A percentile compares a stretch with the other conserved stretches of the same genome.
phyloP scores from a whole-genome alignment of 495 filamentous ascomycete species.

The Immersiella caudata region DNA sequence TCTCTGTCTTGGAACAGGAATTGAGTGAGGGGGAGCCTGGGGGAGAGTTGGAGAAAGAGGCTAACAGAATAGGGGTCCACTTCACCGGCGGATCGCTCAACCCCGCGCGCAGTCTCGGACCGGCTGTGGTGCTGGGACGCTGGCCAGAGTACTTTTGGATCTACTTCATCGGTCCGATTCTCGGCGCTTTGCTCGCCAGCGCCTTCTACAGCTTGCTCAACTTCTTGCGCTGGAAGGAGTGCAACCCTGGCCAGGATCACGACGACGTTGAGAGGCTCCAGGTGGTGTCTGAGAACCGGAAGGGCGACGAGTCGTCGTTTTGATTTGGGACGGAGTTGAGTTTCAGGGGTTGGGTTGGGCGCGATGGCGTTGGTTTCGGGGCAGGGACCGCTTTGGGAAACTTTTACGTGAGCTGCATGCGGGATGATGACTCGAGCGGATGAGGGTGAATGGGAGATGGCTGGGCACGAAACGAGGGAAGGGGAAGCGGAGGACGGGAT shows the following conservation, averaged over 20 bases:
- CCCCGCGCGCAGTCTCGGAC: constrained; percentile 60
- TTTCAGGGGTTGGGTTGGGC: background rate
- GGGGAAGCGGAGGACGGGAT: no score
- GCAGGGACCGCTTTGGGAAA: background rate
- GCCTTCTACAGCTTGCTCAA: constrained; percentile 70
- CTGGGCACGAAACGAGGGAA: no score
- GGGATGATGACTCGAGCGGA: background rate
- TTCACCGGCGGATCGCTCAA: constrained; percentile 65
- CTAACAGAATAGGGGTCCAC: constrained; percentile 48
- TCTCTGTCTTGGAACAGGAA: no score
- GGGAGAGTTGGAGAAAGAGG: background rate
- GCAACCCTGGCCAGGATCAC: constrained; percentile 57
- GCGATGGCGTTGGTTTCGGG: background rate
- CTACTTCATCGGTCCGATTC: constrained; percentile 63
- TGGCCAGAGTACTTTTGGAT: constrained; percentile 77
- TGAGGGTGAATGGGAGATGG: no score
- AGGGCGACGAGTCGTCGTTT: background rate
- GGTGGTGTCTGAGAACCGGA: background rate
- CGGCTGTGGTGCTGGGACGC: constrained; percentile 54
- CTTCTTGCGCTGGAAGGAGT: constrained; percentile 70
- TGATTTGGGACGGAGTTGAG: background rate
- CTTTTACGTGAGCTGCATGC: background rate
- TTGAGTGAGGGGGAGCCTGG: no score
- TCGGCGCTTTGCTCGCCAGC: constrained; percentile 61
- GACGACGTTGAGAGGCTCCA: constrained; percentile 23